A percentile compares a stretch with the other conserved stretches of the same genome.
Evolutionary conservation across 805 yeast species (phyloP).

Genomic region (Spathaspora hagerdaliae): DNA sequence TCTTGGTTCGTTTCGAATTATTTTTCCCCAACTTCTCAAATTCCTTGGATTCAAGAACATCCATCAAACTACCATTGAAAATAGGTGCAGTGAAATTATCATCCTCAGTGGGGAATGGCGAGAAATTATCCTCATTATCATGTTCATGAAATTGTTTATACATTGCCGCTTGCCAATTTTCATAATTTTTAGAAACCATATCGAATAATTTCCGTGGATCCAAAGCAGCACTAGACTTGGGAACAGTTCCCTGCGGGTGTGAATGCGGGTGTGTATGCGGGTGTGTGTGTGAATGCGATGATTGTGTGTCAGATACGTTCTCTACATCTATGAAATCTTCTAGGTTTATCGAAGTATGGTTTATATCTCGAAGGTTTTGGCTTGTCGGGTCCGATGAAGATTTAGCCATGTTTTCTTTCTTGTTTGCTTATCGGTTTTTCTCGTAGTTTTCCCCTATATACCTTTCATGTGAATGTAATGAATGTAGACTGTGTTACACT

Average conservation of each 20-base stretch:
- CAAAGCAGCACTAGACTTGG: neutral
- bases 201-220: conserved; percentile 28
- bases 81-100: conserved; percentile 13
- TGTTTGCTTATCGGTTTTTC: too few species aligned
- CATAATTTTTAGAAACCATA: conserved; percentile 32
- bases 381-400: too few species aligned
- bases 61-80: conserved; percentile 24
- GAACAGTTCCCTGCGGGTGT: neutral
- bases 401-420: too few species aligned
- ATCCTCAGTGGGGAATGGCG: conserved; percentile 26
- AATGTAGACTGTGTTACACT: too few species aligned
- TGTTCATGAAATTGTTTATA: conserved; percentile 21
- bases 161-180: conserved; percentile 34
- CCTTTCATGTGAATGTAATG: too few species aligned
- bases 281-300: too few species aligned
- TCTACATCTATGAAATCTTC: neutral
- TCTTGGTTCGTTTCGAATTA: neutral
- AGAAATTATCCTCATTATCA: conserved; percentile 13
- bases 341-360: neutral
- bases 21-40: neutral
- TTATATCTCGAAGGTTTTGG: too few species aligned
- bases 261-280: neutral
- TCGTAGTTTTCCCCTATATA: too few species aligned
- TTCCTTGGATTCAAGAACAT: conserved; percentile 25
- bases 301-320: too few species aligned